Evolutionary conservation across 257 asterid species (phyloP).

Genomic region (Apocynum venetum): DNA sequence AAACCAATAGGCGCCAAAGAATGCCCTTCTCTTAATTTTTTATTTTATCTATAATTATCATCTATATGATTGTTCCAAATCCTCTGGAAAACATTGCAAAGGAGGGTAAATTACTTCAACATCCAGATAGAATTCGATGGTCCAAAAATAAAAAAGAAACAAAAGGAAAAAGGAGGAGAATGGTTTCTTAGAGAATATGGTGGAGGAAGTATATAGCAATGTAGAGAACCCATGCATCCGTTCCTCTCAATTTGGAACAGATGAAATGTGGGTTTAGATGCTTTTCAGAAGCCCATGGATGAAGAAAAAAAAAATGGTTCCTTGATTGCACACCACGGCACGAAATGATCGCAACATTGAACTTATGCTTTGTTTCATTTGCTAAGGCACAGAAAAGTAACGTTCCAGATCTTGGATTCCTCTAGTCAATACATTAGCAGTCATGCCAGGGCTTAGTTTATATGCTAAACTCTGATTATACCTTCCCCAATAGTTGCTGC

Average conservation of each 20-base stretch:
- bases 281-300: neutral
- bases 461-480: neutral
- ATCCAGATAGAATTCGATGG: neutral
- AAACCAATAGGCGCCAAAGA: no score
- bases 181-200: neutral
- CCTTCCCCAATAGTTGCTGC: conserved; percentile 9
- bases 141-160: neutral
- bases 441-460: neutral
- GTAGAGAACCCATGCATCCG: neutral
- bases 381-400: conserved; percentile 26
- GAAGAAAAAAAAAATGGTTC: conserved; percentile 18
- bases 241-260: neutral
- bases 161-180: neutral
- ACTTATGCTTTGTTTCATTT: conserved; percentile 28
- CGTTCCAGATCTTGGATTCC: neutral
- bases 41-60: neutral
- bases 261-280: neutral
- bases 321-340: conserved; percentile 29
- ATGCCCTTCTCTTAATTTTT: no score
- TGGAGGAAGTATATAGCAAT: neutral
- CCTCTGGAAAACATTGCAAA: neutral
- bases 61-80: neutral
- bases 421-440: neutral
- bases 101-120: neutral
- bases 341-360: conserved; percentile 10